phyloP scores from a whole-genome alignment of 371 early-diverging fungal species.

The Saksenaea vasiformis region DNA sequence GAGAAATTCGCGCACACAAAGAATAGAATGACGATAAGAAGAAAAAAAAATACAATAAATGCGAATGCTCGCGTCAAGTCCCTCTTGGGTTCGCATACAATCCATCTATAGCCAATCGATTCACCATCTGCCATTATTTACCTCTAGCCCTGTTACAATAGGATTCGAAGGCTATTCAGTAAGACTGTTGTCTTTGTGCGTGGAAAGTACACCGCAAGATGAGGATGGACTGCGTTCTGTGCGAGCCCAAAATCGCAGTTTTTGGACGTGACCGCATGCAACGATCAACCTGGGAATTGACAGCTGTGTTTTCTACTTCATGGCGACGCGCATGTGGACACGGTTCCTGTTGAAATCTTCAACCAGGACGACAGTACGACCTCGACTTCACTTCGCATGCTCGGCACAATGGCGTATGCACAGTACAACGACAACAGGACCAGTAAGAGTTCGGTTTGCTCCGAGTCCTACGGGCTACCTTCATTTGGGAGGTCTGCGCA shows the following conservation, averaged over 20 bases:
- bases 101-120: too few relatives aligned
- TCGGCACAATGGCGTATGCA: background rate
- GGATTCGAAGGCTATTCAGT: too few relatives aligned
- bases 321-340: background rate
- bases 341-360: background rate
- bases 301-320: background rate
- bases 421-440: background rate
- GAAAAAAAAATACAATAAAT: too few relatives aligned
- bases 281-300: background rate
- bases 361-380: background rate
- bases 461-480: constrained; percentile 94
- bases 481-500: constrained; percentile 93
- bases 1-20: too few relatives aligned
- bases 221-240: background rate
- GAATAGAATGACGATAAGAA: too few relatives aligned
- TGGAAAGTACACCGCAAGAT: too few relatives aligned
- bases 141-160: too few relatives aligned
- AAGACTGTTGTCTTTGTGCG: too few relatives aligned
- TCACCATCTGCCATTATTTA: too few relatives aligned
- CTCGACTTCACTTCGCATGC: background rate
- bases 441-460: constrained; percentile 88
- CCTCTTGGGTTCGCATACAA: too few relatives aligned
- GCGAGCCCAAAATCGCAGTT: background rate
- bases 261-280: background rate
- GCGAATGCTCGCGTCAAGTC: too few relatives aligned